Evolutionary conservation across 768 basidiomycete species (phyloP).

Genomic region (Hypsizygus marmoreus): DNA sequence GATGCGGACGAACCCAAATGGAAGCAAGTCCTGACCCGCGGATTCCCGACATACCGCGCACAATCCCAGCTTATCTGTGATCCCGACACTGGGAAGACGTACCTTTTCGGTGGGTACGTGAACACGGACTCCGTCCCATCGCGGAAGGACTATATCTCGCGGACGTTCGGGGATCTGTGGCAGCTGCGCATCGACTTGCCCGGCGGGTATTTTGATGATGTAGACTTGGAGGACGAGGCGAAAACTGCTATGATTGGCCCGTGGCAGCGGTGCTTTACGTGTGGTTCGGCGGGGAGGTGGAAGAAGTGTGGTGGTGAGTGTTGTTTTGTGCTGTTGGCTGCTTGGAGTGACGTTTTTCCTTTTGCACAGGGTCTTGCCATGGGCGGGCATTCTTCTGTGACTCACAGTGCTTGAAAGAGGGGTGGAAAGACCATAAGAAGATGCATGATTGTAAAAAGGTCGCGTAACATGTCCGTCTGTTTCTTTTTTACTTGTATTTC

Average conservation of each 20-base stretch:
- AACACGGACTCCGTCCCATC: constrained; percentile 36
- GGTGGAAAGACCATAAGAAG: too few species aligned
- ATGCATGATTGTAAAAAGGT: constrained; percentile 22
- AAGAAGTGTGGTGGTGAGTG: constrained; percentile 40
- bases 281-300: constrained; percentile 35
- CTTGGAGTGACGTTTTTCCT: background rate
- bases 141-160: constrained; percentile 21
- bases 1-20: too few species aligned
- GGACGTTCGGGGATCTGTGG: constrained; percentile 38
- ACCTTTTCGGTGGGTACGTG: constrained; percentile 39
- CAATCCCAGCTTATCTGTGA: constrained; percentile 33
- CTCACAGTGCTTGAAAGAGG: constrained; percentile 23
- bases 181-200: constrained; percentile 35
- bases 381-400: constrained; percentile 30
- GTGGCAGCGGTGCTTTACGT: constrained; percentile 39
- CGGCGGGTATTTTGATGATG: constrained; percentile 34
- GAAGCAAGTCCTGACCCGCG: constrained; percentile 38
- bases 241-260: constrained; percentile 35
- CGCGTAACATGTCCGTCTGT: background rate
- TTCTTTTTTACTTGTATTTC: too few species aligned
- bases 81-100: constrained; percentile 33
- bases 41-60: constrained; percentile 42
- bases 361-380: constrained; percentile 23
- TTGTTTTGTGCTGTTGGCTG: background rate
- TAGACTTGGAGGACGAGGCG: constrained; percentile 35